A percentile compares a stretch with the other conserved stretches of the same genome.
Evolutionary conservation across 116 monocot species (phyloP).

Genomic region (Dioscorea cayenensis): DNA sequence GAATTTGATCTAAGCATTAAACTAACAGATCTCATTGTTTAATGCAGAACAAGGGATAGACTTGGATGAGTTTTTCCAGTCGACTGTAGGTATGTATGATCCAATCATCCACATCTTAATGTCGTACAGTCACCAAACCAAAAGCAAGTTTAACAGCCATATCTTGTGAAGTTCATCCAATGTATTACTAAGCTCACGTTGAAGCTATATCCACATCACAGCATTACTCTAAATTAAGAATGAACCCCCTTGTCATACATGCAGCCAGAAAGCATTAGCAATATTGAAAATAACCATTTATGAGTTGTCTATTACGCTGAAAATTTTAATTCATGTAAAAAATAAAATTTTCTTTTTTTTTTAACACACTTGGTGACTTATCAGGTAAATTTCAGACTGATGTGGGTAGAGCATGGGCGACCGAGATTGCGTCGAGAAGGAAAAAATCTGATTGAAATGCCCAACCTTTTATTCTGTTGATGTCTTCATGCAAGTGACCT

Average conservation of each 20-base stretch:
- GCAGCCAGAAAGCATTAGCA: too few species aligned
- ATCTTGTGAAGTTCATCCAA: too few species aligned
- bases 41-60: slow-evolving; percentile 79
- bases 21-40: slow-evolving; percentile 3
- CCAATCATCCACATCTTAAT: not conserved
- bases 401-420: slow-evolving; percentile 53
- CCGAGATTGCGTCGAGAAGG: slow-evolving; percentile 48
- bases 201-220: too few species aligned
- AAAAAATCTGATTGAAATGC: slow-evolving; percentile 2
- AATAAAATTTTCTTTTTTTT: too few species aligned
- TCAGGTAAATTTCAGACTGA: slow-evolving; percentile 28
- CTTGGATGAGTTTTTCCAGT: slow-evolving; percentile 90
- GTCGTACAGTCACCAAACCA: not conserved
- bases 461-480: too few species aligned
- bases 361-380: not conserved
- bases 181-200: too few species aligned
- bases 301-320: not conserved
- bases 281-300: too few species aligned
- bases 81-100: slow-evolving; percentile 75
- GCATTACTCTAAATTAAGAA: too few species aligned
- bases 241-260: too few species aligned
- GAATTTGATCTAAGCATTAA: not conserved
- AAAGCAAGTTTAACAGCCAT: not conserved
- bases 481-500: too few species aligned
- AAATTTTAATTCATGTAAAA: not conserved